Evolutionary conservation across 2,329 filamentous ascomycete genomes (phyloP).

Genomic region (Apiospora arundinis): DNA sequence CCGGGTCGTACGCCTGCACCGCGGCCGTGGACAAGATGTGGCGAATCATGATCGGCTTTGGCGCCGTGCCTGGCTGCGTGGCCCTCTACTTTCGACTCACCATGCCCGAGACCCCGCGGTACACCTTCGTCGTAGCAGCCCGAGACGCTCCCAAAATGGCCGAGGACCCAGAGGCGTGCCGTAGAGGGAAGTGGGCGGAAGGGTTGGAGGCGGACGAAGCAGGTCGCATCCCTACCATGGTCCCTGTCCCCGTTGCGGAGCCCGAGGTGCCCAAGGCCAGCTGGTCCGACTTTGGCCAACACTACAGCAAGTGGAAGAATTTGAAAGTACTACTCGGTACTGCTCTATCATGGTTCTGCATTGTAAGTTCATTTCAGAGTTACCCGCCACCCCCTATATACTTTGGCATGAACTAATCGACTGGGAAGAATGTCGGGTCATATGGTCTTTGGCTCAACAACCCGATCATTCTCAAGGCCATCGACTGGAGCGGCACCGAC

Average conservation of each 20-base stretch:
- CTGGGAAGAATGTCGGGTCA: slow-evolving; percentile 49
- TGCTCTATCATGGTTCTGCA: slow-evolving; percentile 79
- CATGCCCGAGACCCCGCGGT: slow-evolving; percentile 72
- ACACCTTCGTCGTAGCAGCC: slow-evolving; percentile 73
- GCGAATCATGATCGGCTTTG: slow-evolving; percentile 76
- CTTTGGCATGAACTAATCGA: background rate
- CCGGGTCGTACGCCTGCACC: slow-evolving; percentile 49
- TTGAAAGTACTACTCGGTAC: slow-evolving; percentile 75
- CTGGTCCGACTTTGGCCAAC: slow-evolving; percentile 69
- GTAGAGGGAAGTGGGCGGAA: slow-evolving; percentile 61
- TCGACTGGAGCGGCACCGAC: slow-evolving; percentile 64
- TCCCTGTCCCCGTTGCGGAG: slow-evolving; percentile 51
- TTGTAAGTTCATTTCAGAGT: background rate
- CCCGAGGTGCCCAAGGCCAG: slow-evolving; percentile 71
- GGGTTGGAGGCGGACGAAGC: slow-evolving; percentile 69
- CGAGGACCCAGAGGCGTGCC: slow-evolving; percentile 73
- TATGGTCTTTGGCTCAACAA: slow-evolving; percentile 76
- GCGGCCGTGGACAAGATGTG: slow-evolving; percentile 82
- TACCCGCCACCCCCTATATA: background rate
- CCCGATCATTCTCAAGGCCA: slow-evolving; percentile 70
- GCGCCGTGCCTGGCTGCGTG: slow-evolving; percentile 76
- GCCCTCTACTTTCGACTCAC: slow-evolving; percentile 78
- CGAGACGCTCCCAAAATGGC: slow-evolving; percentile 69
- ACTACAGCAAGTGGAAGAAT: slow-evolving; percentile 74
- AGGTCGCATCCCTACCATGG: slow-evolving; percentile 59